Conservation (phyloP, 768 basidiomycete genomes). For the Pulveroboletus sp. region DNA sequence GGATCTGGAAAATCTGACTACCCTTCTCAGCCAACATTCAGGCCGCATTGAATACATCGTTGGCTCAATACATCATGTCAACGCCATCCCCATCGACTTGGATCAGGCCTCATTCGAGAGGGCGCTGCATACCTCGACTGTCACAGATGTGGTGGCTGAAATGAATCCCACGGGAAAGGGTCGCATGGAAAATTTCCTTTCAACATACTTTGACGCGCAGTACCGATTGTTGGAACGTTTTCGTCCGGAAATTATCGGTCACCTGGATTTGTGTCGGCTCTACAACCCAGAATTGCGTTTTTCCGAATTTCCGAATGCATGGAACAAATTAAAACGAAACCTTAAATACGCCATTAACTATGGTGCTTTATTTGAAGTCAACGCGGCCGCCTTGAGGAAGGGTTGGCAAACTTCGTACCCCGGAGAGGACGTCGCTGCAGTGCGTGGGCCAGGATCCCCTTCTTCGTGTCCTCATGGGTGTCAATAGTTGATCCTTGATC, state of each 20-base stretch:
- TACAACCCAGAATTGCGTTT: constrained; percentile 65
- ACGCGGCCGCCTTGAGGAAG: constrained; percentile 89
- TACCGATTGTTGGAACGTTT: constrained; percentile 62
- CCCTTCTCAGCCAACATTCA: constrained; percentile 44
- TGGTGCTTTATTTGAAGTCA: constrained; percentile 90
- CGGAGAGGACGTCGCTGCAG: constrained; percentile 69
- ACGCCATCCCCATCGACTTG: constrained; percentile 87
- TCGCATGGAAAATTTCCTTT: constrained; percentile 46
- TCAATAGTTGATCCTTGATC: constrained; percentile 60
- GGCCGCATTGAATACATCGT: constrained; percentile 79
- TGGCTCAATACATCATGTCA: constrained; percentile 91
- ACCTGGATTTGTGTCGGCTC: constrained; percentile 88
- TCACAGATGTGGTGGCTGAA: constrained; percentile 27
- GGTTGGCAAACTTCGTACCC: constrained; percentile 87
- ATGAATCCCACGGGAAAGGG: constrained; percentile 19
- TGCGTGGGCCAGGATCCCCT: constrained; percentile 34
- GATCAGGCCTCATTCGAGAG: constrained; percentile 65
- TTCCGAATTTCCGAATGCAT: constrained; percentile 52
- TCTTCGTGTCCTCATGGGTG: constrained; percentile 9
- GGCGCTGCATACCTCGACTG: constrained; percentile 45
- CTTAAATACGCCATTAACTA: constrained; percentile 66
- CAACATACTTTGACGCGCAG: constrained; percentile 83
- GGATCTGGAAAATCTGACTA: constrained; percentile 58
- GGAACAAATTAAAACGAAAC: constrained; percentile 69
- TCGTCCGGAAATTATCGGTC: constrained; percentile 86